Base-by-base conservation (phyloP, 2,329 filamentous ascomycete genomes). In the Pseudovirgaria hyperparasitica region DNA sequence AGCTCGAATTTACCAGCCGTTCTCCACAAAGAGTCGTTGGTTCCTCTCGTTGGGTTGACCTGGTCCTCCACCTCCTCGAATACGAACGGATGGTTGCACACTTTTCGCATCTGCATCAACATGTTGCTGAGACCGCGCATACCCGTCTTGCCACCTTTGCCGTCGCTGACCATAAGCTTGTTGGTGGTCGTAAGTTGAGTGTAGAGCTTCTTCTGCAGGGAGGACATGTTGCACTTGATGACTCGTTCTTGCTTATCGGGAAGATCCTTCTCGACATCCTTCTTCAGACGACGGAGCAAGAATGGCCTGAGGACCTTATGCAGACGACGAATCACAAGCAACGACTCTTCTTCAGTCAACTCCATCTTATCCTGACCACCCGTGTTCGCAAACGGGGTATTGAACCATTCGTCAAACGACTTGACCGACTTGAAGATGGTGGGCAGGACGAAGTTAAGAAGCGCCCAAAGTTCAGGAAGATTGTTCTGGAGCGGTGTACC, bases 401-500 rank as follows among this genome's bases (percentile, higher is more conserved):
- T 98, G 73, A 98, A 98, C 90, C 90, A 98, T 55, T 98, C 90
- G 53, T 98, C 90, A 48, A 98, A 98, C 2, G 87, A 96, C 52
- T 90, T 94, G 36, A 87, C 85, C 2, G 90, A 96, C 55, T 98
- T 98, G 76, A 98, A 98, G 40, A 98, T 98, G 42, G 84, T 96
- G 3, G 90, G 90, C 25, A 98, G 65, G 21, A 94, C 90, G 54
- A 98, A 98, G 62, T 98, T 98, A 46, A 98, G 79, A 65, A 98
- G 77, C 15, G 90, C 84, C 90, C 90, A 98, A 44, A 98, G 62
- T 52, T 98, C 90, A 3, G 85, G 76, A 21, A 98, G 65, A 52
- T 96, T 98, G 62, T 98, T 98, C 57, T 98, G 87, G 16, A 98
- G 65, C 5, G 90, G 90, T 5, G 90, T 98, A 66, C 90, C 90